phyloP scores from a whole-genome alignment of 208 protist species.

The Trypanosoma platydactyli region DNA sequence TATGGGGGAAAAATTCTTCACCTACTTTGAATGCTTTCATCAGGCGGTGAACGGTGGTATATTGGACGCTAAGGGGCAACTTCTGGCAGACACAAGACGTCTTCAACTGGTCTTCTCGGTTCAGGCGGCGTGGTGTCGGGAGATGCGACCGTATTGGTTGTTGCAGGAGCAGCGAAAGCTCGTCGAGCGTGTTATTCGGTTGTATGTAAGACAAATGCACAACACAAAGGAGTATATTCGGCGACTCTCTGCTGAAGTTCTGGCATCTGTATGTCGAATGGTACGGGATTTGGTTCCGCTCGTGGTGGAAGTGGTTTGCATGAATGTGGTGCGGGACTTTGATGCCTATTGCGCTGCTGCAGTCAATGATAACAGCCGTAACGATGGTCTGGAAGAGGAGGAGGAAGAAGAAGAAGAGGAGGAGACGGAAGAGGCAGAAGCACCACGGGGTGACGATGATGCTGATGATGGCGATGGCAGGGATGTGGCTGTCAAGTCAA shows the following conservation, averaged over 20 bases:
- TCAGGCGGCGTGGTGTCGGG: constrained; percentile 86
- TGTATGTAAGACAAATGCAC: constrained; percentile 71
- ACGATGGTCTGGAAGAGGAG: not conserved
- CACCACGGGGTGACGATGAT: constrained; percentile 13
- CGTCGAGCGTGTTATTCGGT: constrained; percentile 49
- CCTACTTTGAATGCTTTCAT: constrained; percentile 87
- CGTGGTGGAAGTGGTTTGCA: constrained; percentile 56
- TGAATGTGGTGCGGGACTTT: constrained; percentile 50
- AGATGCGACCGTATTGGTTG: constrained; percentile 66
- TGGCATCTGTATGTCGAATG: constrained; percentile 73
- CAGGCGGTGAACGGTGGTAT: constrained; percentile 76
- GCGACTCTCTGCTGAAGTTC: constrained; percentile 75
- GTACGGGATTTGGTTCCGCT: constrained; percentile 47
- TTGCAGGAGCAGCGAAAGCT: constrained; percentile 28
- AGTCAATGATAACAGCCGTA: not conserved
- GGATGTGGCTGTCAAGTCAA: not conserved
- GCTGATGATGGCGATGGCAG: constrained; percentile 15
- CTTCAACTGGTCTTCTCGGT: constrained; percentile 83
- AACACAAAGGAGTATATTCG: constrained; percentile 87
- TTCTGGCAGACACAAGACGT: constrained; percentile 66
- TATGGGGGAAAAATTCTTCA: constrained; percentile 65
- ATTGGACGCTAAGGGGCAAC: constrained; percentile 57
- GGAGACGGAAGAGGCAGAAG: constrained; percentile 9
- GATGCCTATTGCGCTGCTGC: constrained; percentile 16
- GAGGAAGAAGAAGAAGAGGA: constrained; percentile 19